phyloP scores from a whole-genome alignment of 1,139 yeast genomes.

The Hyphopichia pseudoburtonii region DNA sequence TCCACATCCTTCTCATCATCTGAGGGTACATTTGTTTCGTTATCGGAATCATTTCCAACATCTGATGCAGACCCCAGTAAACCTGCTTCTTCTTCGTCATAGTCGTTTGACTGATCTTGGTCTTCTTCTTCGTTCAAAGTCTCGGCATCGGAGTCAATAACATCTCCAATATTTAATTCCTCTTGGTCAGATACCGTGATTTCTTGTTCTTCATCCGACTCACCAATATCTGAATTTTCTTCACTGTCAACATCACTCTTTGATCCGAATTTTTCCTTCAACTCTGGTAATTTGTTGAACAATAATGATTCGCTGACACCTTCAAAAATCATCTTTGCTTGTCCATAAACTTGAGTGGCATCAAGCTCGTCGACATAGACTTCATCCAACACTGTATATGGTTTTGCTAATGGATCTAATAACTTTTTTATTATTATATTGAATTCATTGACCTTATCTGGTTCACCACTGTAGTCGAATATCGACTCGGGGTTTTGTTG shows the following conservation, averaged over 20 bases:
- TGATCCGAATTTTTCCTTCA: slow-evolving; percentile 26
- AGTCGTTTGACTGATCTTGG: slow-evolving; percentile 14
- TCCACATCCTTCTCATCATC: slow-evolving; percentile 16
- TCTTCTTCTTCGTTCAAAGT: slow-evolving; percentile 12
- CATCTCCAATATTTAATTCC: slow-evolving; percentile 19
- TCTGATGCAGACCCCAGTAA: too few species aligned
- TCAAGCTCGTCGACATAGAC: slow-evolving; percentile 84
- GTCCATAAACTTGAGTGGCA: slow-evolving; percentile 92
- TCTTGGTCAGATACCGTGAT: slow-evolving; percentile 10
- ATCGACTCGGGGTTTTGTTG: slow-evolving; percentile 26
- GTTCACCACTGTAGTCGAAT: slow-evolving; percentile 15
- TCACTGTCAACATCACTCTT: slow-evolving; percentile 6
- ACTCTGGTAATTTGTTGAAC: slow-evolving; percentile 43
- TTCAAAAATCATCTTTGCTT: slow-evolving; percentile 72
- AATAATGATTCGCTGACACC: slow-evolving; percentile 39
- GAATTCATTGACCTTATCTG: slow-evolving; percentile 20
- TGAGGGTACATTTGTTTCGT: slow-evolving; percentile 13
- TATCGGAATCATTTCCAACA: slow-evolving; percentile 6
- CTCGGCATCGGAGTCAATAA: slow-evolving; percentile 17
- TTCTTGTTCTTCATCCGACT: slow-evolving; percentile 17
- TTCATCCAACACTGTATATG: slow-evolving; percentile 75
- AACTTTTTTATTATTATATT: slow-evolving; percentile 48
- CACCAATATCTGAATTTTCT: slow-evolving; percentile 16
- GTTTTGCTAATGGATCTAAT: slow-evolving; percentile 64
- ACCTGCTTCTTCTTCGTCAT: slow-evolving; percentile 17